These are phyloP conservation scores for Aspergillus ibericus DNA, from an alignment of 2,329 filamentous ascomycete species.

Conservation along the genomic window DNA sequence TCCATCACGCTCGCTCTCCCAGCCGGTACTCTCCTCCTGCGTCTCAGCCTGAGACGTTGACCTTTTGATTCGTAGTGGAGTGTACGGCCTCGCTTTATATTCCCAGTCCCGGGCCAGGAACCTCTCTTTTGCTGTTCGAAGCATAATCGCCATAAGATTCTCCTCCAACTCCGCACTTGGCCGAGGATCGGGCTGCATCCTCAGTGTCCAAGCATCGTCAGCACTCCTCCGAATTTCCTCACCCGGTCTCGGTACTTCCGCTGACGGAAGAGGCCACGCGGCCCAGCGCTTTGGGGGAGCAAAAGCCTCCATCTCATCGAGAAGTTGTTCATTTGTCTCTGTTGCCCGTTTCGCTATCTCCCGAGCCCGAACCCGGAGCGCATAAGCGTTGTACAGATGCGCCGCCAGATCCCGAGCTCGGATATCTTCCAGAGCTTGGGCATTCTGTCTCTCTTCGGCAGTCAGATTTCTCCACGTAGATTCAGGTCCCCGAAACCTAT, in stretches of 20 bases:
- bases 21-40: conserved; percentile 19
- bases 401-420: conserved; percentile 67
- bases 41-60: conserved; percentile 9
- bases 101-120: conserved; percentile 51
- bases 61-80: neutral
- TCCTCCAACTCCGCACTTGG: conserved; percentile 68
- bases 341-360: conserved; percentile 10
- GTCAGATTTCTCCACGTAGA: conserved; percentile 85
- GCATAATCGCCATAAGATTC: conserved; percentile 64
- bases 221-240: conserved; percentile 53
- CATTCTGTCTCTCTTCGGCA: conserved; percentile 72
- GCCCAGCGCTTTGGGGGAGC: conserved; percentile 66
- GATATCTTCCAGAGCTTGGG: conserved; percentile 62
- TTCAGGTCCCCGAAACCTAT: conserved; percentile 68
- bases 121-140: conserved; percentile 66
- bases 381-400: conserved; percentile 78
- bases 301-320: conserved; percentile 30
- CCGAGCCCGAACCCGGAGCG: conserved; percentile 57
- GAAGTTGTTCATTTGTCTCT: conserved; percentile 2
- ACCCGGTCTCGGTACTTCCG: conserved; percentile 60
- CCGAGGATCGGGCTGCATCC: conserved; percentile 43
- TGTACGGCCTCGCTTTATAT: neutral
- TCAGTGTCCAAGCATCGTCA: conserved; percentile 55
- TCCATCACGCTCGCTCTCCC: conserved; percentile 20
- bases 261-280: conserved; percentile 74